Evolutionary conservation across 352 stramenopile genomes (phyloP), one percentile per base, ranked within the genome.

Genomic region (Phytophthora brassicae): DNA sequence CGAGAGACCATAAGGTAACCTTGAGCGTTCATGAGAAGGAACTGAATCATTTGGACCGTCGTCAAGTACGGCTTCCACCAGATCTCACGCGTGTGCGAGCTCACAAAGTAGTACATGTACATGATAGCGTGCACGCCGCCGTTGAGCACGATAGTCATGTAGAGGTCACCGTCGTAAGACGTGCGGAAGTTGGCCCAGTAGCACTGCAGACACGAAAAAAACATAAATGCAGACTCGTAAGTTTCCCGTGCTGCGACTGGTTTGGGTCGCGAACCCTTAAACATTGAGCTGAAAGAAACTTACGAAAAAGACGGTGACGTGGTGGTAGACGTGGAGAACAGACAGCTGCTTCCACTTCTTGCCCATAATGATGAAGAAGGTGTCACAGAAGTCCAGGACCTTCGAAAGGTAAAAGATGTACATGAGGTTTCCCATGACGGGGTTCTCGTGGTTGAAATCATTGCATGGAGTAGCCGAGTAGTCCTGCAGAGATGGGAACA

Each of bases 71-170:
- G 95, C 74, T 98, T 98, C 96, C 96, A 99, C 94, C 94, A 98
- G 74, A 98, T 98, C 50, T 95, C 69, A 66, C 95, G 97, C 54
- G 94, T 98, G 80, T 98, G 92, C 75, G 97, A 94, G 77, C 88
- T 96, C 45, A 98, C 95, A 54, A 98, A 98, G 89, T 98, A 99
- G 77, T 99, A 99, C 26, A 92, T 98, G 87, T 99, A 99, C 95
- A 99, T 98, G 69, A 99, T 94, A 7, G 92, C 97, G 74, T 99
- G 96, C 59, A 99, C 97, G 63, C 97, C 96, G 53, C 90, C 90
- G 66, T 99, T 99, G 19, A 98, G 75, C n/a, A 97, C 70, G 65
- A 98, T 96, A 33, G 94, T 98, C 39, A 98, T 75, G 83, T 96
- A 99, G 50, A 98, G 89, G 72, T 98, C 95, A 58, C 94, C 94